Evolutionary conservation across 352 stramenopile genomes (phyloP).

Genomic region (Pythium volutum): DNA sequence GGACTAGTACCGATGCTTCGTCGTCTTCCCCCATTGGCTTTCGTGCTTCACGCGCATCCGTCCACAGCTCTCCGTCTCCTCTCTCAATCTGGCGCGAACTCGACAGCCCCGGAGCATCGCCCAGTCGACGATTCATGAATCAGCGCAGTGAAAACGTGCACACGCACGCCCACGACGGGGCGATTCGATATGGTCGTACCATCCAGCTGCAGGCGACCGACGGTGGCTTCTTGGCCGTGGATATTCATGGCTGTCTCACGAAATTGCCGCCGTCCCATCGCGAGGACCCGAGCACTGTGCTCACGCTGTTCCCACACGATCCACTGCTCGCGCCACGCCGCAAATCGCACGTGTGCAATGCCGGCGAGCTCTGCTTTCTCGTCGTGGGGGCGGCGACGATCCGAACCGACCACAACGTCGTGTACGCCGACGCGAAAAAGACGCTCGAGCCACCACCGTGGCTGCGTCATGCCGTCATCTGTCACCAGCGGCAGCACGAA

Average conservation of each 20-base stretch:
- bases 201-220: conserved; percentile 40
- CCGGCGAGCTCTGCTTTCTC: conserved; percentile 35
- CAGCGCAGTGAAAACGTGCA: not conserved
- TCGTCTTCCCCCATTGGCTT: not conserved
- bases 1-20: not conserved
- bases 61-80: too few relatives aligned
- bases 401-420: conserved; percentile 10
- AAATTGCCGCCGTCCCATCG: conserved; percentile 26
- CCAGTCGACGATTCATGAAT: not conserved
- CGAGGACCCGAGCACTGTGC: conserved; percentile 32
- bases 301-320: conserved; percentile 40
- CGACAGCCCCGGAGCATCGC: not conserved
- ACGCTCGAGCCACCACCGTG: conserved; percentile 1
- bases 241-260: conserved; percentile 30
- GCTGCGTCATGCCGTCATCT: conserved; percentile 8
- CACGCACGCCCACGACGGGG: not conserved
- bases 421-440: conserved; percentile 14
- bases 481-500: conserved; percentile 14
- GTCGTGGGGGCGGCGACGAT: conserved; percentile 28
- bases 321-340: conserved; percentile 17
- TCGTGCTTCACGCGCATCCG: not conserved
- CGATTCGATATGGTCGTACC: conserved; percentile 35
- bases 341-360: conserved; percentile 21
- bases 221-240: conserved; percentile 37
- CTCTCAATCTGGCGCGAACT: not conserved